Evolutionary conservation across 2,329 filamentous ascomycete species (phyloP), one percentile per base, ranked within the genome.

Genomic region (Verticillium klebahnii): DNA sequence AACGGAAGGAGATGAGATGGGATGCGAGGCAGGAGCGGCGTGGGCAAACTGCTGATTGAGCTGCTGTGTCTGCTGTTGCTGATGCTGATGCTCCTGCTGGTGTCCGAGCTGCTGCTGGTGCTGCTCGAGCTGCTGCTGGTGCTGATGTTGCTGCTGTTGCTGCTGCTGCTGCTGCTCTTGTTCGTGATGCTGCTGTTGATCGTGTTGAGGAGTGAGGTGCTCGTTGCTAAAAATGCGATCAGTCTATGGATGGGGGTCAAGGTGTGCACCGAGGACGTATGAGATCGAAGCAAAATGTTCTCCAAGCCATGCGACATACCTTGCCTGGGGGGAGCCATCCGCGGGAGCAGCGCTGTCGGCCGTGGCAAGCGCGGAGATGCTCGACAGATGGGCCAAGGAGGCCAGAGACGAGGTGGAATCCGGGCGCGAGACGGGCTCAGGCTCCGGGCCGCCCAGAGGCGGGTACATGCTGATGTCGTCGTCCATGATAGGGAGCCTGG

Each of bases 391-490:
- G 17, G 76, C 74, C 61, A 77, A 70, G 17, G 79, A 79, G 19
- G 74, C 75, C 23, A 78, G 74, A 1, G 80, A 79, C 3, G 82
- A 81, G 2, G 79, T 78, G 36, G 82, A 82, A 67, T 76, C 79
- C 25, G 80, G 80, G 66, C 79, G 76, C 34, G 82, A 82, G 62
- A 82, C 78, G 19, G 79, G 74, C 64, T 85, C 82, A 52, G 78
- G 69, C 15, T 59, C 64, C 34, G 63, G 60, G 56, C 37, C 61
- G 11, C 73, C 71, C 39, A 76, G 73, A 40, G 75, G 70, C 50
- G 77, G 70, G 55, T 79, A 69, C 57, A 75, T 67, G 60, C 78
- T 76, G 36, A 73, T 66, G 61, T 74, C 75, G 66, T 83, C 81
- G 68, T 83, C 82, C 79, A 83, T 83, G 67, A 72, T 70, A 29